Conservation (phyloP, 2,329 filamentous ascomycete genomes). For the Escovopsis sp. region DNA sequence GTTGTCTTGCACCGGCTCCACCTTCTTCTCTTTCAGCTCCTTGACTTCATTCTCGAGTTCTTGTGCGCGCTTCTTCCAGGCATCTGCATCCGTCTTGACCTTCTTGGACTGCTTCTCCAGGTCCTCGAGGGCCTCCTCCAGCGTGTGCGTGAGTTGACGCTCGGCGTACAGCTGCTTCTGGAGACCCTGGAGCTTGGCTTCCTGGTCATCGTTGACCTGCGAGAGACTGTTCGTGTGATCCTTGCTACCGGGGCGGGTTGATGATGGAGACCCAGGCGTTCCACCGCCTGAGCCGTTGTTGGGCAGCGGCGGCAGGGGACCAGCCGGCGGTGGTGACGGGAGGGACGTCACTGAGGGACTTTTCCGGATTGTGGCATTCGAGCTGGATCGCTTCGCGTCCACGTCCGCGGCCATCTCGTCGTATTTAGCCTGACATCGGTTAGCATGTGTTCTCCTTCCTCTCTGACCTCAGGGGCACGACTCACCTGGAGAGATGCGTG, state of each 20-base stretch:
- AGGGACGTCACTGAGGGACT: conserved; percentile 69
- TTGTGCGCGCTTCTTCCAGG: conserved; percentile 74
- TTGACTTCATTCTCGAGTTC: conserved; percentile 60
- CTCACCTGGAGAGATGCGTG: conserved; percentile 65
- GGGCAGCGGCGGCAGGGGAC: conserved; percentile 87
- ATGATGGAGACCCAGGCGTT: conserved; percentile 37
- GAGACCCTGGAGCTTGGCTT: conserved; percentile 85
- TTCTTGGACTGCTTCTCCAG: conserved; percentile 85
- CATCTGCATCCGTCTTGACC: conserved; percentile 78
- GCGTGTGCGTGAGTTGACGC: conserved; percentile 86
- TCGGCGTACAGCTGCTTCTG: conserved; percentile 94
- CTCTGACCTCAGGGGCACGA: background rate
- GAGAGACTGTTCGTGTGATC: conserved; percentile 46
- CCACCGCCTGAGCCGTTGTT: conserved; percentile 32
- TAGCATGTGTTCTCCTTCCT: conserved; percentile 8
- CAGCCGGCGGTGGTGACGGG: conserved; percentile 86
- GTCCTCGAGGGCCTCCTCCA: conserved; percentile 91
- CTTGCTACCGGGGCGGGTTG: conserved; percentile 63
- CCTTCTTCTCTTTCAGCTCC: conserved; percentile 41
- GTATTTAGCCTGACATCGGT: conserved; percentile 40
- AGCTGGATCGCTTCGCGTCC: conserved; percentile 43
- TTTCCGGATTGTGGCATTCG: conserved; percentile 64
- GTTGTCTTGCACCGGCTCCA: conserved; percentile 36
- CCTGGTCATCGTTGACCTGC: conserved; percentile 86
- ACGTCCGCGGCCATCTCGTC: conserved; percentile 31